Evolutionary conservation across 768 basidiomycete genomes (phyloP).

Genomic region (Thelephora aurantiotincta): DNA sequence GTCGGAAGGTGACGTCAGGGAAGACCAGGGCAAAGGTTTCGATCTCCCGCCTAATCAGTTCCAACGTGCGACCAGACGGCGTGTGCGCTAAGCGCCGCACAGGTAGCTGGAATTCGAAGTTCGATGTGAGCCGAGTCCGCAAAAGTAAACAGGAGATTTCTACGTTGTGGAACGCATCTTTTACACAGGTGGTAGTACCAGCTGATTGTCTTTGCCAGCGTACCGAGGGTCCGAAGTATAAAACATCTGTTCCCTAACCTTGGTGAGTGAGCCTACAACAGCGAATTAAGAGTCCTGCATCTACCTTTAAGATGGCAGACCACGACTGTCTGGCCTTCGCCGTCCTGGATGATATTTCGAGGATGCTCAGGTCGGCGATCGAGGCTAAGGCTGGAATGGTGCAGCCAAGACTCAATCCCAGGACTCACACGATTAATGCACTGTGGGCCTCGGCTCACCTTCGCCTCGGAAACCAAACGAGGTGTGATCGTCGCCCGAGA

Average conservation of each 20-base stretch:
- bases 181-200: slow-evolving; percentile 74
- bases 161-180: slow-evolving; percentile 87
- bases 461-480: slow-evolving; percentile 92
- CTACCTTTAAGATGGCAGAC: slow-evolving; percentile 70
- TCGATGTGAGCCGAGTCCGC: slow-evolving; percentile 4
- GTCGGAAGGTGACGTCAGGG: slow-evolving; percentile 50
- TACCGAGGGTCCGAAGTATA: slow-evolving; percentile 62
- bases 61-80: slow-evolving; percentile 40
- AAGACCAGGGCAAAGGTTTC: slow-evolving; percentile 64
- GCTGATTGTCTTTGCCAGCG: slow-evolving; percentile 59
- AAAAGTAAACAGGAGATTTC: slow-evolving; percentile 12
- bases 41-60: slow-evolving; percentile 55
- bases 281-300: background rate
- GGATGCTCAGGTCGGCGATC: slow-evolving; percentile 58
- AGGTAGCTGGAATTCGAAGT: slow-evolving; percentile 41
- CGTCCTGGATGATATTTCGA: slow-evolving; percentile 79
- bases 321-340: slow-evolving; percentile 45
- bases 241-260: slow-evolving; percentile 13
- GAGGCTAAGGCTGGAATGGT: slow-evolving; percentile 59
- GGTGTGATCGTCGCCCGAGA: slow-evolving; percentile 23
- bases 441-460: slow-evolving; percentile 37
- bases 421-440: background rate
- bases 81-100: slow-evolving; percentile 66
- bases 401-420: background rate
- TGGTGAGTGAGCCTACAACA: no score